Conservation (phyloP, 331 rosid species). For the Cydonia oblonga region DNA sequence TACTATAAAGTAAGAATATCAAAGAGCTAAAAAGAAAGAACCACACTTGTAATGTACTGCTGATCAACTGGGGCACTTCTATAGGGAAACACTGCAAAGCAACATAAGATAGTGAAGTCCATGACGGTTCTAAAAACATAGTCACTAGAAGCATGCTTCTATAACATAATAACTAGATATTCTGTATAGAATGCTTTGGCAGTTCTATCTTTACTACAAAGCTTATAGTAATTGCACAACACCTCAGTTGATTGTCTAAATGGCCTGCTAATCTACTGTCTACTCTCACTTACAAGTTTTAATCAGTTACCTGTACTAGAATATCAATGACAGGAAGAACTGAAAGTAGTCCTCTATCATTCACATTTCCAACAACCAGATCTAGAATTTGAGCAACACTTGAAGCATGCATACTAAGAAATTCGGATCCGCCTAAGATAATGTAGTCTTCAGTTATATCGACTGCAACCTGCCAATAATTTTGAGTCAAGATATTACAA, state of each 20-base stretch:
- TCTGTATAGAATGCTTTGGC: not conserved
- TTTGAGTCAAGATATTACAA: conserved; percentile 13
- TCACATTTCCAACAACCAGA: conserved; percentile 80
- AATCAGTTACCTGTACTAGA: conserved; percentile 57
- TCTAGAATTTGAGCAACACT: conserved; percentile 80
- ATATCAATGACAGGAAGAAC: conserved; percentile 76
- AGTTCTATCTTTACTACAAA: not conserved
- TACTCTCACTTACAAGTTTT: not conserved
- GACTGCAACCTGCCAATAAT: conserved; percentile 58
- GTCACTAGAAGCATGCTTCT: not conserved
- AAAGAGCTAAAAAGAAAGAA: conserved; percentile 14
- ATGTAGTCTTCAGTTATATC: conserved; percentile 76
- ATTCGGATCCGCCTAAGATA: conserved; percentile 76
- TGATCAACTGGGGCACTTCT: conserved; percentile 73
- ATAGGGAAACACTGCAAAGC: conserved; percentile 74
- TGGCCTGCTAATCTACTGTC: not conserved
- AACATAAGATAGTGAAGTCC: not conserved
- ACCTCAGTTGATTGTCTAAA: not conserved
- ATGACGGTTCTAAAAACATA: not conserved
- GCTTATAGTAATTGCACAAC: not conserved
- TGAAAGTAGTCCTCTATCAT: conserved; percentile 71
- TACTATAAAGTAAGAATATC: conserved; percentile 2
- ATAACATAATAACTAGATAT: not conserved
- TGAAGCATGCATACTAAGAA: conserved; percentile 73
- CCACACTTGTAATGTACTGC: conserved; percentile 79